These are phyloP conservation scores for Onygenales sp. DNA, from an alignment of 2,329 filamentous ascomycete genomes.

Conservation along the genomic window DNA sequence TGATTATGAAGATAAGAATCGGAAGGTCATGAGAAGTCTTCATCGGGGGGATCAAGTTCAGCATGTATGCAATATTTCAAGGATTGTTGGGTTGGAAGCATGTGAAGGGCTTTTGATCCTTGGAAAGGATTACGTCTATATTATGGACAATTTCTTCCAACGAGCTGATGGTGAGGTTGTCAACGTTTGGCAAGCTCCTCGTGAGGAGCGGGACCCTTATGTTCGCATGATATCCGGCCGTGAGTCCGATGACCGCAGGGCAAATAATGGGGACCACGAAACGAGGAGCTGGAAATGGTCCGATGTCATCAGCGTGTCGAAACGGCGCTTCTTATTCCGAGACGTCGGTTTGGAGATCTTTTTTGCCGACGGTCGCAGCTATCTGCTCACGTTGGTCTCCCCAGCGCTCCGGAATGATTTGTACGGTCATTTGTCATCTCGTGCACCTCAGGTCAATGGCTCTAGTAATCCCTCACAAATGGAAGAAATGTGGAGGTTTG, in stretches of 20 bases:
- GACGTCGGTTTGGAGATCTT: slow-evolving; percentile 97
- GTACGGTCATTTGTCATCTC: slow-evolving; percentile 62
- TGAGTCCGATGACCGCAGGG: slow-evolving; percentile 51
- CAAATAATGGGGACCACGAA: slow-evolving; percentile 58
- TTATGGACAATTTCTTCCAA: slow-evolving; percentile 95
- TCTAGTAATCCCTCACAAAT: slow-evolving; percentile 61
- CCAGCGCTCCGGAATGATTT: slow-evolving; percentile 67
- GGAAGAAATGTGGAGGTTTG: slow-evolving; percentile 86
- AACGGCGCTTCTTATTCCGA: slow-evolving; percentile 86
- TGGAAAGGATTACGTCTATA: slow-evolving; percentile 83
- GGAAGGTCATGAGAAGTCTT: slow-evolving; percentile 91
- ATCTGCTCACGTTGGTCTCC: slow-evolving; percentile 77
- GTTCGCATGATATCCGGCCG: slow-evolving; percentile 84
- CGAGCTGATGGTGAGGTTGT: slow-evolving; percentile 92
- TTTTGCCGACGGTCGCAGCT: slow-evolving; percentile 93
- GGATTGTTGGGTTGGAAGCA: slow-evolving; percentile 86
- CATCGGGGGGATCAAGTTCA: slow-evolving; percentile 87
- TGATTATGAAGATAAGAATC: slow-evolving; percentile 92
- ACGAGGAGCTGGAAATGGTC: slow-evolving; percentile 88
- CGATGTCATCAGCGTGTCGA: slow-evolving; percentile 90
- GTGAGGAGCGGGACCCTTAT: slow-evolving; percentile 88
- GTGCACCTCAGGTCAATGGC: slow-evolving; percentile 70
- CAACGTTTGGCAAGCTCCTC: slow-evolving; percentile 86
- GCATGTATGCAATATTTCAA: slow-evolving; percentile 88
- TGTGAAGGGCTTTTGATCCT: slow-evolving; percentile 89